phyloP scores from a whole-genome alignment of 148 eudicot genomes.

The Vaccinium corymbosum region DNA sequence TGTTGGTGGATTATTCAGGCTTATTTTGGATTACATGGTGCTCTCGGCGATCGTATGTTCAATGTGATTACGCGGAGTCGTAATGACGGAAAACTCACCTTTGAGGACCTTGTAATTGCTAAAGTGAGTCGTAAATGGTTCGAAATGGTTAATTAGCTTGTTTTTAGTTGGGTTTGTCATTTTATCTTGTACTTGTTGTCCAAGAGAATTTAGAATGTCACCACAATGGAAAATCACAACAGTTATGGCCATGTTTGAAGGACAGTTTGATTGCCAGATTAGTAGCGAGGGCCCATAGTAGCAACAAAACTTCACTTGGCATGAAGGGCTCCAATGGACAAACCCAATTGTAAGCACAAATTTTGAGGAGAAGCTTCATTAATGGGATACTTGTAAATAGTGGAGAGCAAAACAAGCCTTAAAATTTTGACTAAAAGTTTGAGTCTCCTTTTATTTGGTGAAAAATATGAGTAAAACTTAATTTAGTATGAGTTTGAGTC shows the following conservation, averaged over 20 bases:
- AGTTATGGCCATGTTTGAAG: background rate
- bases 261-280: background rate
- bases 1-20: conserved; percentile 27
- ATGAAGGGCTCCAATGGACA: too few species aligned
- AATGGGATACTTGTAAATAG: too few species aligned
- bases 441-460: too few species aligned
- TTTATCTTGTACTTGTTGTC: background rate
- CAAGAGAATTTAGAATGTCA: too few species aligned
- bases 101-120: conserved; percentile 82
- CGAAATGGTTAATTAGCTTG: background rate
- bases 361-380: too few species aligned
- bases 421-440: too few species aligned
- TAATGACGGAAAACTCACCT: conserved; percentile 60
- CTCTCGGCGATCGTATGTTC: conserved; percentile 79
- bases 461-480: too few species aligned
- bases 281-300: background rate
- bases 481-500: too few species aligned
- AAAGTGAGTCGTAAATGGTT: conserved; percentile 45
- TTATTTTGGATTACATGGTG: conserved; percentile 57
- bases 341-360: too few species aligned
- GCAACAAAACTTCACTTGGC: background rate
- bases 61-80: conserved; percentile 69
- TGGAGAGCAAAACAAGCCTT: too few species aligned
- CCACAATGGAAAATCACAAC: too few species aligned
- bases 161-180: background rate